A percentile compares a stretch with the other conserved stretches of the same genome.
Conservation (phyloP, 805 yeast genomes). For the Debaryomyces tyrocola region DNA sequence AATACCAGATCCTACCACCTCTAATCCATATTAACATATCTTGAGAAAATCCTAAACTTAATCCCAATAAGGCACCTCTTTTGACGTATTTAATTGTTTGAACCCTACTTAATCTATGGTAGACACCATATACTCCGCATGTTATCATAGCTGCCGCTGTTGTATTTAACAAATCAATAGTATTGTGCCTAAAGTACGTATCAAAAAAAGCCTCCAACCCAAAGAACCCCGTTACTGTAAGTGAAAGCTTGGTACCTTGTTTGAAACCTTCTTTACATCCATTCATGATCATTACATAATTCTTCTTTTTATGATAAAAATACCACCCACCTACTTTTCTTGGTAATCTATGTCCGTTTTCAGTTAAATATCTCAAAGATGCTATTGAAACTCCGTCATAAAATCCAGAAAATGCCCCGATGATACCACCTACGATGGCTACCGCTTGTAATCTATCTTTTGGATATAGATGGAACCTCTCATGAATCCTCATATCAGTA, state of each 20-base stretch:
- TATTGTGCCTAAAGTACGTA: slow-evolving; percentile 39
- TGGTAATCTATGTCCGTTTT: slow-evolving; percentile 82
- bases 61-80: slow-evolving; percentile 60
- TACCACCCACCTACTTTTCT: slow-evolving; percentile 82
- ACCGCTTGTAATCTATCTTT: slow-evolving; percentile 44
- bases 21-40: slow-evolving; percentile 58
- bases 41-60: slow-evolving; percentile 62
- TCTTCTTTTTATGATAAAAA: slow-evolving; percentile 80
- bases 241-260: slow-evolving; percentile 35
- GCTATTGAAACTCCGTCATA: slow-evolving; percentile 56
- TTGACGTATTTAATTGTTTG: slow-evolving; percentile 45
- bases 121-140: slow-evolving; percentile 53
- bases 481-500: slow-evolving; percentile 15
- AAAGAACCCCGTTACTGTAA: slow-evolving; percentile 51
- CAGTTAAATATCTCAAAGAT: slow-evolving; percentile 65
- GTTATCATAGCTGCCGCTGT: slow-evolving; percentile 52
- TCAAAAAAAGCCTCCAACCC: slow-evolving; percentile 66
- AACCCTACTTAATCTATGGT: slow-evolving; percentile 39
- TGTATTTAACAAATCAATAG: slow-evolving; percentile 63
- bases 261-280: slow-evolving; percentile 53
- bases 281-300: slow-evolving; percentile 63
- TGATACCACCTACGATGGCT: slow-evolving; percentile 32
- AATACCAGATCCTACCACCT: slow-evolving; percentile 70
- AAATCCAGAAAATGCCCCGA: slow-evolving; percentile 58
- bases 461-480: slow-evolving; percentile 54